These are phyloP conservation scores for Colletotrichum graminicola DNA, from an alignment of 2,329 filamentous ascomycete species.

Conservation along the genomic window DNA sequence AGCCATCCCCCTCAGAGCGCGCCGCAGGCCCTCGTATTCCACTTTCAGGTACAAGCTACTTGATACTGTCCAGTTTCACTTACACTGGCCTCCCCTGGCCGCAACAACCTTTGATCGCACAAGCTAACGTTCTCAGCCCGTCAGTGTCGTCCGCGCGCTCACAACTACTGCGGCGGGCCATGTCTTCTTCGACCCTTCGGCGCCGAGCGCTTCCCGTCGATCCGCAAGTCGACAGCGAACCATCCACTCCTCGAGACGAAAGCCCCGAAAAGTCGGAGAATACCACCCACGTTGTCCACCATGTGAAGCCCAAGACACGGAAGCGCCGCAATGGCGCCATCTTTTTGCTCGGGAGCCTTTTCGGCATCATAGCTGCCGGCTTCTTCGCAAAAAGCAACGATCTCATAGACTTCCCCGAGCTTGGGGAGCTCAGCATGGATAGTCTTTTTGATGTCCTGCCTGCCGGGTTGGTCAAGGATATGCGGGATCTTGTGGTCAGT, in stretches of 20 bases:
- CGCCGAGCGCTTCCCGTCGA: constrained; percentile 45
- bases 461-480: constrained; percentile 85
- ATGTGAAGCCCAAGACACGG: constrained; percentile 60
- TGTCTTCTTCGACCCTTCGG: constrained; percentile 34
- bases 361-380: constrained; percentile 87
- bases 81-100: not conserved
- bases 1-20: not conserved
- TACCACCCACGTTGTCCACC: constrained; percentile 59
- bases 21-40: not conserved
- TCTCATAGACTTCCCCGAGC: constrained; percentile 82
- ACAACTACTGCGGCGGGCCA: constrained; percentile 18
- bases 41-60: constrained; percentile 4
- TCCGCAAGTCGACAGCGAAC: constrained; percentile 45
- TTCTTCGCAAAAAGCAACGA: constrained; percentile 93
- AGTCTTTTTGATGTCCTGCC: constrained; percentile 89
- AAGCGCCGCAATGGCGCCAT: constrained; percentile 86
- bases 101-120: not conserved
- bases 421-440: constrained; percentile 84
- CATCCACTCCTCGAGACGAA: constrained; percentile 47
- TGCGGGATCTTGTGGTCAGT: constrained; percentile 84
- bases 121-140: constrained; percentile 11
- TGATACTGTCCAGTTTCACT: not conserved
- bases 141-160: constrained; percentile 3
- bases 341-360: constrained; percentile 89
- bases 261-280: constrained; percentile 51